Percentiles rank a stretch among this genome's conserved stretches.
Evolutionary conservation across 768 basidiomycete genomes (phyloP).

Genomic region (Termitomyces bulborhizus): DNA sequence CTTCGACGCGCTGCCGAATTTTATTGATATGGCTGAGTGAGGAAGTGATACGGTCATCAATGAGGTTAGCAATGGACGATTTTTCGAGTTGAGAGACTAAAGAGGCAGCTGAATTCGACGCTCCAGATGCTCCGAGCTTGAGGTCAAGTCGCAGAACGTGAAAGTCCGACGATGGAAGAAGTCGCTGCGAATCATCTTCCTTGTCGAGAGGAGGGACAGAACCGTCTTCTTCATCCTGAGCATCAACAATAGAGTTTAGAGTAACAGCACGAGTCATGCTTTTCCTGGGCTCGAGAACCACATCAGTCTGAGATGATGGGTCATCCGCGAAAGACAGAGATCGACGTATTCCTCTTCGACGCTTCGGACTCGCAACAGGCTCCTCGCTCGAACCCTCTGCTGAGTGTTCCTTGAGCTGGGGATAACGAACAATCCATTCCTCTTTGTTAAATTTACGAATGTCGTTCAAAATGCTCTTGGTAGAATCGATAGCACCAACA

Average conservation of each 20-base stretch:
- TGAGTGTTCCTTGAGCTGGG: constrained; percentile 53
- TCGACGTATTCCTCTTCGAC: constrained; percentile 44
- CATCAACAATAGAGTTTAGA: constrained; percentile 44
- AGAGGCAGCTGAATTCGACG: constrained; percentile 55
- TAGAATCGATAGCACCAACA: constrained; percentile 68
- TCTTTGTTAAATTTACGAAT: constrained; percentile 78
- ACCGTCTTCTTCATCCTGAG: constrained; percentile 29
- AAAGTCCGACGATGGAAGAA: constrained; percentile 57
- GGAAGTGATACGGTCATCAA: constrained; percentile 76
- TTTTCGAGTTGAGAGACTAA: constrained; percentile 93
- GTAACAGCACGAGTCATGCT: constrained; percentile 56
- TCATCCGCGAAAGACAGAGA: constrained; percentile 86
- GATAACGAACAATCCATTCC: constrained; percentile 88
- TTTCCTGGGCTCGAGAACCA: constrained; percentile 47
- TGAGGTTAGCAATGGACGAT: constrained; percentile 83
- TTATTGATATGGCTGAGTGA: constrained; percentile 77
- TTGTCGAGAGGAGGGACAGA: constrained; percentile 17
- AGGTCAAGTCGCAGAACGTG: constrained; percentile 89
- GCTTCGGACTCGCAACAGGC: constrained; percentile 22
- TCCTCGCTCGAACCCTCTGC: constrained; percentile 19
- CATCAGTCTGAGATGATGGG: constrained; percentile 58
- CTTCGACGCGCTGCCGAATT: constrained; percentile 80
- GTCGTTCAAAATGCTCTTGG: constrained; percentile 61
- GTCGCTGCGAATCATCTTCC: constrained; percentile 26
- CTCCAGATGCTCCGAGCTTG: constrained; percentile 74